These are phyloP conservation scores for Penicillium corylophilum DNA, from an alignment of 2,329 filamentous ascomycete species.

Conservation along the genomic window DNA sequence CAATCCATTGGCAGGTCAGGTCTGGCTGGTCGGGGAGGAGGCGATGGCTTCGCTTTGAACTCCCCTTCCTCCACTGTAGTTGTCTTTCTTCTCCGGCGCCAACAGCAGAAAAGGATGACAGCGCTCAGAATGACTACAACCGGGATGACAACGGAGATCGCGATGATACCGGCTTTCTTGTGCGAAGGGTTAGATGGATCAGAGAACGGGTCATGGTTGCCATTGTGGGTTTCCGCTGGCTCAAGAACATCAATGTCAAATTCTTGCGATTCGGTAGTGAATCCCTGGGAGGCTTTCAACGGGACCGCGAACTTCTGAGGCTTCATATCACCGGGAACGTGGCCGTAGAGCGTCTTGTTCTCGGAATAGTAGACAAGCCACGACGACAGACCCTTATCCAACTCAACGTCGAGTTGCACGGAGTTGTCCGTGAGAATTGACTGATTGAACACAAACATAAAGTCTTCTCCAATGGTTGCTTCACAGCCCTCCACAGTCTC, in stretches of 20 bases:
- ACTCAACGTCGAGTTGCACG: slow-evolving; percentile 45
- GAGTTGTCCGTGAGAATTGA: slow-evolving; percentile 43
- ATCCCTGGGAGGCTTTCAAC: slow-evolving; percentile 44
- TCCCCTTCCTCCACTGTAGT: slow-evolving; percentile 23
- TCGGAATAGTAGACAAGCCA: slow-evolving; percentile 53
- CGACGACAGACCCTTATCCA: slow-evolving; percentile 40
- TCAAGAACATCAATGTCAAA: slow-evolving; percentile 44
- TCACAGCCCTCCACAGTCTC: slow-evolving; percentile 47
- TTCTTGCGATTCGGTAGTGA: slow-evolving; percentile 41
- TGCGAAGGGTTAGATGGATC: slow-evolving; percentile 19
- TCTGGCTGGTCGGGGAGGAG: slow-evolving; percentile 21
- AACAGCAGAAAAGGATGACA: slow-evolving; percentile 35
- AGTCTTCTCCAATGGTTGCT: slow-evolving; percentile 50
- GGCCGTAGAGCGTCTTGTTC: slow-evolving; percentile 49
- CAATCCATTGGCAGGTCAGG: slow-evolving; percentile 24
- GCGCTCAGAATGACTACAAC: slow-evolving; percentile 29
- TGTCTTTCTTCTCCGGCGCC: slow-evolving; percentile 33
- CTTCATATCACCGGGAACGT: slow-evolving; percentile 44
- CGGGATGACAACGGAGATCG: slow-evolving; percentile 37
- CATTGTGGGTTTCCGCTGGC: slow-evolving; percentile 16
- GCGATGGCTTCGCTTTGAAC: slow-evolving; percentile 22
- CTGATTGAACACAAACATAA: slow-evolving; percentile 49
- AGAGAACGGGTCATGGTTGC: slow-evolving; percentile 14
- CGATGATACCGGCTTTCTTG: slow-evolving; percentile 40
- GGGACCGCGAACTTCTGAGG: slow-evolving; percentile 43